These are phyloP conservation scores for Emergomyces pasteurianus DNA, from an alignment of 2,329 filamentous ascomycete genomes.

Conservation along the genomic window DNA sequence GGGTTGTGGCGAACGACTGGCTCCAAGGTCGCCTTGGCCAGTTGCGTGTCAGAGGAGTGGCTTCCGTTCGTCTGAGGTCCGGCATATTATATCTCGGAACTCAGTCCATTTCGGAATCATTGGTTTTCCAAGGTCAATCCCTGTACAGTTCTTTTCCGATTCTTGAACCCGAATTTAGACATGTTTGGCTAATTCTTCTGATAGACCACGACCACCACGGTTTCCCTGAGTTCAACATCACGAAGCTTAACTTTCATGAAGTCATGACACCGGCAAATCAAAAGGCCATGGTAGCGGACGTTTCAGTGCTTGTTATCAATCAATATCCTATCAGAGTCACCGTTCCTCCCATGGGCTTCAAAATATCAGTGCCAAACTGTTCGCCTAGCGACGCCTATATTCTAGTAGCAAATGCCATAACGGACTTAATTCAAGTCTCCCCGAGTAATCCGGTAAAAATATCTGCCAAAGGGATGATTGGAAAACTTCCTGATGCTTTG, in stretches of 20 bases:
- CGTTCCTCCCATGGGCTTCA: constrained; percentile 70
- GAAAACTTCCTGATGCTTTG: constrained; percentile 60
- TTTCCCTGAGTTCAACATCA: constrained; percentile 73
- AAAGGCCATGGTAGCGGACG: constrained; percentile 67
- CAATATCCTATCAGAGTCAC: constrained; percentile 64
- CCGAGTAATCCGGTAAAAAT: constrained; percentile 57
- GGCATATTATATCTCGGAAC: constrained; percentile 69
- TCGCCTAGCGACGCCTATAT: constrained; percentile 59
- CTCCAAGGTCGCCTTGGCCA: constrained; percentile 63
- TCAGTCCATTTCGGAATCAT: constrained; percentile 59
- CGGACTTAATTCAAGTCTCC: constrained; percentile 52
- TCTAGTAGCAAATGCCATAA: constrained; percentile 63
- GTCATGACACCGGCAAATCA: constrained; percentile 41
- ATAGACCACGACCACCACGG: constrained; percentile 53
- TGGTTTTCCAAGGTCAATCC: constrained; percentile 73
- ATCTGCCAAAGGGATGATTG: constrained; percentile 59
- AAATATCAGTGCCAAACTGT: constrained; percentile 77
- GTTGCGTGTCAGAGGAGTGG: constrained; percentile 61
- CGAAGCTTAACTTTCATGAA: constrained; percentile 68
- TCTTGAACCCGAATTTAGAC: constrained; percentile 9
- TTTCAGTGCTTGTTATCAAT: constrained; percentile 60
- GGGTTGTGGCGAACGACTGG: constrained; percentile 77
- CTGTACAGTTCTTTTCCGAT: constrained; percentile 39
- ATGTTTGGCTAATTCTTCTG: constrained; percentile 4
- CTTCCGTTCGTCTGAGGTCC: constrained; percentile 61